These are phyloP conservation scores for Penicillium macrosclerotiorum DNA, from an alignment of 495 filamentous ascomycete species.

Conservation along the genomic window DNA sequence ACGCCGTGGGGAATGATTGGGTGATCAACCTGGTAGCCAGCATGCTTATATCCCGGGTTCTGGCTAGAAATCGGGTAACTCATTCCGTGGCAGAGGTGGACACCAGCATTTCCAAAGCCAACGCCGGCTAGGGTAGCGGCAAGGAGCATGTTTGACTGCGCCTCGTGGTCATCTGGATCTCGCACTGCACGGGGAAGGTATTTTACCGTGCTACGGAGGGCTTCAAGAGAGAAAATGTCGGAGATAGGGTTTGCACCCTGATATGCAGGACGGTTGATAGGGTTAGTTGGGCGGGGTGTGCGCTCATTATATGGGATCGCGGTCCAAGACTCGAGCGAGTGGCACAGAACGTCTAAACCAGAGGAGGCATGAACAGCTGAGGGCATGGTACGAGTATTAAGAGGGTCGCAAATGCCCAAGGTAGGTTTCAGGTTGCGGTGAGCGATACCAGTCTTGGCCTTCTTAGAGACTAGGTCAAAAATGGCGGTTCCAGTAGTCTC, in stretches of 20 bases:
- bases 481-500: slow-evolving; percentile 98
- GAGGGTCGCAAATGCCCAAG: slow-evolving; percentile 90
- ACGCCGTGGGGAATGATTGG: slow-evolving; percentile 96
- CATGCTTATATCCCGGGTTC: slow-evolving; percentile 85
- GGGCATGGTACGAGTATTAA: slow-evolving; percentile 95
- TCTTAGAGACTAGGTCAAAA: slow-evolving; percentile 86
- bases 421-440: slow-evolving; percentile 94
- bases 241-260: slow-evolving; percentile 97
- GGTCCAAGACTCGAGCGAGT: slow-evolving; percentile 91
- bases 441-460: slow-evolving; percentile 91
- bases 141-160: slow-evolving; percentile 90
- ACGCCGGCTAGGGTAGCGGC: slow-evolving; percentile 92
- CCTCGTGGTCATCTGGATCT: slow-evolving; percentile 87
- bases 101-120: slow-evolving; percentile 95
- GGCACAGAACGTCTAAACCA: slow-evolving; percentile 92
- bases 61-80: slow-evolving; percentile 92
- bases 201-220: slow-evolving; percentile 76
- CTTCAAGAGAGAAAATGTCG: slow-evolving; percentile 88
- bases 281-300: slow-evolving; percentile 79
- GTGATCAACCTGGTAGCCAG: slow-evolving; percentile 69
- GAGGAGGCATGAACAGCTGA: slow-evolving; percentile 83
- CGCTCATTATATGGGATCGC: slow-evolving; percentile 91
- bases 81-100: slow-evolving; percentile 98
- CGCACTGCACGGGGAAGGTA: slow-evolving; percentile 84
- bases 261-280: slow-evolving; percentile 87